phyloP scores from a whole-genome alignment of 148 eudicot species.

The Amaranthus hypochondriacus region DNA sequence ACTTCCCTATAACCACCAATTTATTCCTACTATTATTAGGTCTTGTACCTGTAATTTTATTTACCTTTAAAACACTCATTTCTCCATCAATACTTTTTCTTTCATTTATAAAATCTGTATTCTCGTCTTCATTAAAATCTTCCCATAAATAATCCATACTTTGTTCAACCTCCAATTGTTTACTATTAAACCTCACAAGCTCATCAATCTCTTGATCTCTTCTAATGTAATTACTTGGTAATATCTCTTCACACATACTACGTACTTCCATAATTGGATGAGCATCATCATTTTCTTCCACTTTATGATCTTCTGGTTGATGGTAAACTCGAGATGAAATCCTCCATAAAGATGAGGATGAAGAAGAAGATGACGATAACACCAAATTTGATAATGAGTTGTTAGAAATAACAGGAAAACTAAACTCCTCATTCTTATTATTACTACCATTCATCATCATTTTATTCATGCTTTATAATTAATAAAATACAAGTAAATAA shows the following conservation, averaged over 20 bases:
- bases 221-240: background rate
- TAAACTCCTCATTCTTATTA: slow-evolving; percentile 29
- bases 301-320: slow-evolving; percentile 12
- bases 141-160: slow-evolving; percentile 43
- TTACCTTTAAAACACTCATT: slow-evolving; percentile 13
- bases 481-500: too few relatives aligned
- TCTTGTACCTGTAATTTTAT: slow-evolving; percentile 9
- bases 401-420: slow-evolving; percentile 31
- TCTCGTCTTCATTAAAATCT: slow-evolving; percentile 32
- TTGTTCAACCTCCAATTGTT: slow-evolving; percentile 23
- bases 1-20: slow-evolving; percentile 20
- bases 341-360: slow-evolving; percentile 32
- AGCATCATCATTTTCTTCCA: background rate
- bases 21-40: slow-evolving; percentile 5
- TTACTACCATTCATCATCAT: background rate
- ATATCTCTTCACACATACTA: slow-evolving; percentile 25
- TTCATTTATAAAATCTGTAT: background rate
- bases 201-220: background rate
- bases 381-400: slow-evolving; percentile 25
- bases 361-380: slow-evolving; percentile 20
- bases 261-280: slow-evolving; percentile 21
- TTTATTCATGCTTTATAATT: too few relatives aligned
- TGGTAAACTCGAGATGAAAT: slow-evolving; percentile 31
- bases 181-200: slow-evolving; percentile 21
- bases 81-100: slow-evolving; percentile 16